Base-by-base conservation (phyloP, 2,329 filamentous ascomycete species). In the Gaeumannomyces tritici region DNA sequence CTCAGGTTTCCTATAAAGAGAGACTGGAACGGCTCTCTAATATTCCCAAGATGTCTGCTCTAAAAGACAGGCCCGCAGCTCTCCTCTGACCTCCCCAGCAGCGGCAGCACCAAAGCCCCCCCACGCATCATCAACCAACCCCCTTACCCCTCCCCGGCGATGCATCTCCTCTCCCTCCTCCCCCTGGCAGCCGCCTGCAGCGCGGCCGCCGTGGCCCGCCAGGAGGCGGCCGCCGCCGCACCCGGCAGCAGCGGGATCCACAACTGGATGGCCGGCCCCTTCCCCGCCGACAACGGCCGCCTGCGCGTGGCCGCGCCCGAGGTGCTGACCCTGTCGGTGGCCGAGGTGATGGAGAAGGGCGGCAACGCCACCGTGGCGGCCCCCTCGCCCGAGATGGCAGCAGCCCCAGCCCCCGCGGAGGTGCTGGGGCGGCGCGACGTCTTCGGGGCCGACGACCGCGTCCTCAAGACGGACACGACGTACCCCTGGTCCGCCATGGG, bases 401-500 rank as follows among this genome's bases (percentile, higher is more conserved):
- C n/a, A n/a, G n/a, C n/a, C 6, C 42, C 18, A 21, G 31, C 31
- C 31, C 7, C 7, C 29, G 31, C 31, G 9, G 31, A 1, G 31
- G 21, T 24, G 9, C 6, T 15, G 29, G 33, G 13, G 9, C 33
- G 24, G 24, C 58, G 58, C 31, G 58, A 59, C 33, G 27, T 59
- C 24, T n/a, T 42, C 33, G 58, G 58, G n/a, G 0, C 24, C 15
- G 58, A 59, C 33, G 35, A 59, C 58, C 58, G 58, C 9, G 31
- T 42, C 29, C 58, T 35, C 29, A 51, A 59, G 58, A 31, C n/a
- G 2, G 31, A 51, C n/a, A 59, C 35, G 18, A 26, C 15, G 4
- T 59, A 59, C 33, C 58, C 58, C 31, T 60, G 42, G 35, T 29
- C 27, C 4, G 58, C 58, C 58, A 61, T 61, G 59, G 59, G 59